These are phyloP conservation scores for Suillus americanus DNA, from an alignment of 768 basidiomycete genomes.

Conservation along the genomic window DNA sequence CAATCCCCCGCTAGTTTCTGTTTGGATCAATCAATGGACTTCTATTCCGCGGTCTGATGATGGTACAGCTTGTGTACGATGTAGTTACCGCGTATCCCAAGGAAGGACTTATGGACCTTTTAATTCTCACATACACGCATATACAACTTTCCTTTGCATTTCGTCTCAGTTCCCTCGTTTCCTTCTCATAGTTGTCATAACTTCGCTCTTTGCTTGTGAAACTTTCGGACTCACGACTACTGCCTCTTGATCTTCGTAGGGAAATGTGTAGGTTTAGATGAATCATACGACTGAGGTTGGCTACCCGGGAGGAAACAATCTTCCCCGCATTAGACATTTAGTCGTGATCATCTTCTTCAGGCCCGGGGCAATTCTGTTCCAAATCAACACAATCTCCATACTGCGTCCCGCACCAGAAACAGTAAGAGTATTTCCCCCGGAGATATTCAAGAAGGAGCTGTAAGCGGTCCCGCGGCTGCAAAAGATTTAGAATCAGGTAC, in stretches of 20 bases:
- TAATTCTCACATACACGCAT: conserved; percentile 6
- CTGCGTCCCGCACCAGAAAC: conserved; percentile 86
- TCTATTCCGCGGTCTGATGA: not conserved
- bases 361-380: conserved; percentile 67
- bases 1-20: conserved; percentile 19
- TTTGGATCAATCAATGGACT: not conserved
- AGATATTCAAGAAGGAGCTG: conserved; percentile 69
- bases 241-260: not conserved
- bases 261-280: not conserved
- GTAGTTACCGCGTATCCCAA: conserved; percentile 4
- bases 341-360: conserved; percentile 78
- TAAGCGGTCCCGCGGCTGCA: conserved; percentile 70
- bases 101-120: conserved; percentile 9
- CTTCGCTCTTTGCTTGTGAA: conserved; percentile 18
- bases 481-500: conserved; percentile 13
- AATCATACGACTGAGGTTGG: not conserved
- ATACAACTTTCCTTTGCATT: conserved; percentile 2
- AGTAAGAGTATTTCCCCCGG: conserved; percentile 70
- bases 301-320: not conserved
- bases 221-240: conserved; percentile 17
- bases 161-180: conserved; percentile 13
- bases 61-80: conserved; percentile 9
- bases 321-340: conserved; percentile 31
- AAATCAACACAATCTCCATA: conserved; percentile 66
- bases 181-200: not conserved